phyloP scores from a whole-genome alignment of 1,139 yeast species.

The Scheffersomyces segobiensis region DNA sequence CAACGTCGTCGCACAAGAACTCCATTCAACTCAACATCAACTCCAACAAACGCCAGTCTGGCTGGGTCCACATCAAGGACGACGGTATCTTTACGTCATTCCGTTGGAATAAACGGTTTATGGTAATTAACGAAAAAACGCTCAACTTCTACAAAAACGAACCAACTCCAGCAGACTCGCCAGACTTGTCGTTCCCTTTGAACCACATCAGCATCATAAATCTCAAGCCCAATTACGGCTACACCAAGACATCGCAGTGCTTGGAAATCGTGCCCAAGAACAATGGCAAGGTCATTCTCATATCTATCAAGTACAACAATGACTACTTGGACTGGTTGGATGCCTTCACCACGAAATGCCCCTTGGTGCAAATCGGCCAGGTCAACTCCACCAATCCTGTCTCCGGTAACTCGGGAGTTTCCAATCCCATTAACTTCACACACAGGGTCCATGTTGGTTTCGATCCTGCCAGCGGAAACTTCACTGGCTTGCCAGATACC shows the following conservation, averaged over 20 bases:
- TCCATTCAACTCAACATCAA: constrained; percentile 21
- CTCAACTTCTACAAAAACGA: constrained; percentile 78
- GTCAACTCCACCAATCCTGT: constrained; percentile 14
- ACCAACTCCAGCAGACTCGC: constrained; percentile 26
- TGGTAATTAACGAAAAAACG: constrained; percentile 74
- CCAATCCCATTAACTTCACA: constrained; percentile 75
- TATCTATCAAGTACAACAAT: constrained; percentile 74
- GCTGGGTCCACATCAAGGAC: constrained; percentile 92
- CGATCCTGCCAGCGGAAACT: constrained; percentile 70
- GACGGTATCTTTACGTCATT: constrained; percentile 81
- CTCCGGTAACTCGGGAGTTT: constrained; percentile 63
- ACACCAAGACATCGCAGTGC: constrained; percentile 57
- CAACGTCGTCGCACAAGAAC: constrained; percentile 4
- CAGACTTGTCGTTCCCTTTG: constrained; percentile 44
- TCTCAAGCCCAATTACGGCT: constrained; percentile 42
- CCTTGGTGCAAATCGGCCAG: constrained; percentile 49
- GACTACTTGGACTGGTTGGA: constrained; percentile 93
- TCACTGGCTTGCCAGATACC: constrained; percentile 77
- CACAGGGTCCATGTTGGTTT: constrained; percentile 66
- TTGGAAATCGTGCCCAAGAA: constrained; percentile 74
- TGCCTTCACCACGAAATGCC: constrained; percentile 83
- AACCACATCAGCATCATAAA: constrained; percentile 40
- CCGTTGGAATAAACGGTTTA: constrained; percentile 87
- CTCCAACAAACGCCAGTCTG: constrained; percentile 44
- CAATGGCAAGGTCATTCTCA: constrained; percentile 62